phyloP scores from a whole-genome alignment of 495 filamentous ascomycete species.

The Aspergillus conjunctus region DNA sequence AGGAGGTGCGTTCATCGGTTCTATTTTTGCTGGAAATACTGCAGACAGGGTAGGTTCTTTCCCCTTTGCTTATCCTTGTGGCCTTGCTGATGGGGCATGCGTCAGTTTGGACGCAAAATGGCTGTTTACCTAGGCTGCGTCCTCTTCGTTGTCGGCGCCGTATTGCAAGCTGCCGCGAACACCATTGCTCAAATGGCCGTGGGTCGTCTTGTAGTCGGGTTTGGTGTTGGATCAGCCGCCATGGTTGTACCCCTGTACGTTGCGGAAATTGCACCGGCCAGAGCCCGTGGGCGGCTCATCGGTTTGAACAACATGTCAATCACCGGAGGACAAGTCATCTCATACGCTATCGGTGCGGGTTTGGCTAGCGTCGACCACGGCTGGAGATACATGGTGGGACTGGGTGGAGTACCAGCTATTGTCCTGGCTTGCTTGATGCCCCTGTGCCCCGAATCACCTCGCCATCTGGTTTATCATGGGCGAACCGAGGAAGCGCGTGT shows the following conservation, averaged over 20 bases:
- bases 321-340: conserved; percentile 55
- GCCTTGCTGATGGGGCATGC: not conserved
- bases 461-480: conserved; percentile 51
- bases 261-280: conserved; percentile 52
- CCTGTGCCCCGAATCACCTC: conserved; percentile 56
- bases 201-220: conserved; percentile 53
- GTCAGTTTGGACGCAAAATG: conserved; percentile 48
- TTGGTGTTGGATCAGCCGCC: conserved; percentile 58
- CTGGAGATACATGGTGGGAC: conserved; percentile 58
- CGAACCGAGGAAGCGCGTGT: conserved; percentile 41
- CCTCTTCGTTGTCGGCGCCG: conserved; percentile 50
- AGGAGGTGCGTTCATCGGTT: conserved; percentile 53
- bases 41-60: conserved; percentile 41
- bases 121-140: conserved; percentile 53
- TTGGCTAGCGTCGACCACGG: conserved; percentile 51
- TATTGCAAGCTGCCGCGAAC: conserved; percentile 51
- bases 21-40: conserved; percentile 53
- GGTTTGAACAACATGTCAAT: conserved; percentile 60
- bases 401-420: conserved; percentile 52
- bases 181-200: conserved; percentile 53
- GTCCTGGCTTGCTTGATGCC: conserved; percentile 45
- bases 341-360: conserved; percentile 55
- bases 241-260: conserved; percentile 52
- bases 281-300: conserved; percentile 56
- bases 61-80: not conserved